Percentiles rank a stretch among this genome's conserved stretches.
Evolutionary conservation across 2,329 filamentous ascomycete species (phyloP).

Genomic region (Arthrobotrys sphaeroides): DNA sequence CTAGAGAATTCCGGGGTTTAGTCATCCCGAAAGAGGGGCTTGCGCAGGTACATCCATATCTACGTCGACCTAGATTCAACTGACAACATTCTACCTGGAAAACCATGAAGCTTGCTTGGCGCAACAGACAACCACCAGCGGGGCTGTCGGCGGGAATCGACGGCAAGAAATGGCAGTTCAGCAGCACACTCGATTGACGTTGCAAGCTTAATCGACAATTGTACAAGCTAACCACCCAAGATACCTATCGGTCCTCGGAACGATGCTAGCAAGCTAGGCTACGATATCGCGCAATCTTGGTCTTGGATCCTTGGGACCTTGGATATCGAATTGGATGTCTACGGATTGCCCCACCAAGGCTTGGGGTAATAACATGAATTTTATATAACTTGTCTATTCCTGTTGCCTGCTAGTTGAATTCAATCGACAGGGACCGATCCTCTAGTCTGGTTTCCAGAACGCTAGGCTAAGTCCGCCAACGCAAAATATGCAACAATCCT

Average conservation of each 20-base stretch:
- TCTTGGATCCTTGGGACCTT: conserved; percentile 19
- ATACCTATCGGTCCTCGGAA: background rate
- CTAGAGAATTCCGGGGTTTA: conserved; percentile 24
- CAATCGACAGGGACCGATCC: background rate
- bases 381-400: too few relatives aligned
- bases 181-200: background rate
- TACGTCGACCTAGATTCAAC: background rate
- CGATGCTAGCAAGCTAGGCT: conserved; percentile 22
- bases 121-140: background rate
- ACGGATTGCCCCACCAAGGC: background rate
- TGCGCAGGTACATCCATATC: conserved; percentile 29
- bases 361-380: too few relatives aligned
- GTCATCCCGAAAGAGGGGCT: conserved; percentile 1
- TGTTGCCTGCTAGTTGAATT: background rate
- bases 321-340: background rate
- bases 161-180: conserved; percentile 42
- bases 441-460: background rate
- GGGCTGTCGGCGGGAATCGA: conserved; percentile 21
- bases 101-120: background rate
- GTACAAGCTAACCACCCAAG: conserved; percentile 9
- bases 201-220: background rate
- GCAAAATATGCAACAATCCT: background rate
- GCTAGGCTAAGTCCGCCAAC: background rate
- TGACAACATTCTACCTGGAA: background rate
- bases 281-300: conserved; percentile 49